Evolutionary conservation across 139 green algal species (phyloP).

Genomic region (Deuterostichococcus epilithicus): DNA sequence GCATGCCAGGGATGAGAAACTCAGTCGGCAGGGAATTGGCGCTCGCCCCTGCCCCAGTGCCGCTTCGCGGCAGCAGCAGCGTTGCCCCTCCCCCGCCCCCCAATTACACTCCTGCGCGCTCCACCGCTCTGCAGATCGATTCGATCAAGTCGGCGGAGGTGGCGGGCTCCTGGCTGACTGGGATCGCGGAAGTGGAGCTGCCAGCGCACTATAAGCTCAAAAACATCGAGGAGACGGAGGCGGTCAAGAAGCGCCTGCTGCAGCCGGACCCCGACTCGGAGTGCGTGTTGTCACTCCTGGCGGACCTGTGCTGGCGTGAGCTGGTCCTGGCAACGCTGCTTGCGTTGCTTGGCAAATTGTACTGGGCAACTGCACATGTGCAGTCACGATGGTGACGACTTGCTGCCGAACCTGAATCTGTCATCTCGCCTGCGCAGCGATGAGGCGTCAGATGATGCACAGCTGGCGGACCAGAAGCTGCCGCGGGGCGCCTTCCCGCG

Average conservation of each 20-base stretch:
- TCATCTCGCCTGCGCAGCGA: not conserved
- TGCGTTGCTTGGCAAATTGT: too few relatives aligned
- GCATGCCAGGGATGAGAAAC: conserved; percentile 16
- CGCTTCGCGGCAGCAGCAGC: not conserved
- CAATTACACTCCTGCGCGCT: not conserved
- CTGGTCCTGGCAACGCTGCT: too few relatives aligned
- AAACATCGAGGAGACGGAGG: conserved; percentile 85
- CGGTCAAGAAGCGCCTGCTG: conserved; percentile 68
- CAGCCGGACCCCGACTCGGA: not conserved
- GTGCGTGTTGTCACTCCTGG: not conserved
- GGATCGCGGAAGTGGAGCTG: conserved; percentile 76
- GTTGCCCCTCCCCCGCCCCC: not conserved
- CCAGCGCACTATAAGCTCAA: conserved; percentile 62
- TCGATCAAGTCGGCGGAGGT: conserved; percentile 32
- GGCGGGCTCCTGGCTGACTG: conserved; percentile 46
- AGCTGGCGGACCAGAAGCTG: not conserved
- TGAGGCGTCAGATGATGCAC: not conserved
- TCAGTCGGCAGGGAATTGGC: not conserved
- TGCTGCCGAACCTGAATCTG: too few relatives aligned
- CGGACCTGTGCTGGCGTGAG: too few relatives aligned
- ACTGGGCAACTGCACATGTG: too few relatives aligned
- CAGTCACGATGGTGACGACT: too few relatives aligned
- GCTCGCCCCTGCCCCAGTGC: not conserved
- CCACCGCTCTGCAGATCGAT: not conserved
- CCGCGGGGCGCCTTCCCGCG: not conserved